A percentile compares a stretch with the other conserved stretches of the same genome.
phyloP scores from a whole-genome alignment of 1,284 basidiomycete genomes.

The Heterobasidion parviporum region DNA sequence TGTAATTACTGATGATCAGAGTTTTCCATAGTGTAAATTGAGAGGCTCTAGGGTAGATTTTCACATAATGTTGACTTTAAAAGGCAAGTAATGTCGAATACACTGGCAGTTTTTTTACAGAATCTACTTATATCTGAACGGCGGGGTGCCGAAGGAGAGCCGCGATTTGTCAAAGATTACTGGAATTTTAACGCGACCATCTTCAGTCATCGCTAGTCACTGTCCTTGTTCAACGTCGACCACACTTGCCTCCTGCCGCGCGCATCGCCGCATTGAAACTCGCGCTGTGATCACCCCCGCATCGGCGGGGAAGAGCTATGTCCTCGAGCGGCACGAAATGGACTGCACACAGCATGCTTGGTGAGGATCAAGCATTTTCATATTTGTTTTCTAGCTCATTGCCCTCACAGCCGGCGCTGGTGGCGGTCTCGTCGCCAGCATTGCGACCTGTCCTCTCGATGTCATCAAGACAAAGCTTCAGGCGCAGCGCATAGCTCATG shows the following conservation, averaged over 20 bases:
- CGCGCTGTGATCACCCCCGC: constrained; percentile 29
- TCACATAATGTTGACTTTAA: too few species aligned
- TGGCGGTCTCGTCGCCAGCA: constrained; percentile 83
- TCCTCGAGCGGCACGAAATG: constrained; percentile 46
- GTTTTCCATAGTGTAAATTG: too few species aligned
- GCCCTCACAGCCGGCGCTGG: constrained; percentile 62
- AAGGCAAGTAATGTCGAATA: too few species aligned
- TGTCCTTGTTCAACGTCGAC: neutral
- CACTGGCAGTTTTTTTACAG: too few species aligned
- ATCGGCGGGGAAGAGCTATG: constrained; percentile 59
- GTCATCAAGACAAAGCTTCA: constrained; percentile 97
- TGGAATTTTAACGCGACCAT: neutral
- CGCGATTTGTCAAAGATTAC: neutral
- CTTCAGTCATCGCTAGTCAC: neutral
- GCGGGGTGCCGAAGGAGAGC: neutral
- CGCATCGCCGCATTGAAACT: neutral
- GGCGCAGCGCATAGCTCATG: constrained; percentile 69
- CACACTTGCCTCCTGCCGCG: neutral
- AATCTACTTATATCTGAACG: too few species aligned
- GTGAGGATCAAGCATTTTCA: constrained; percentile 24
- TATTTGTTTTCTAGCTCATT: constrained; percentile 5
- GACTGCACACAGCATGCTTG: constrained; percentile 73
- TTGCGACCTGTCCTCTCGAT: constrained; percentile 95
- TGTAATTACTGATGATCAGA: too few species aligned
- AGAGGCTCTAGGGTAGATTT: too few species aligned